Percentiles rank a stretch among this genome's conserved stretches.
Evolutionary conservation across 1,284 basidiomycete genomes (phyloP).

Genomic region (Phylloboletellus chloephorus): DNA sequence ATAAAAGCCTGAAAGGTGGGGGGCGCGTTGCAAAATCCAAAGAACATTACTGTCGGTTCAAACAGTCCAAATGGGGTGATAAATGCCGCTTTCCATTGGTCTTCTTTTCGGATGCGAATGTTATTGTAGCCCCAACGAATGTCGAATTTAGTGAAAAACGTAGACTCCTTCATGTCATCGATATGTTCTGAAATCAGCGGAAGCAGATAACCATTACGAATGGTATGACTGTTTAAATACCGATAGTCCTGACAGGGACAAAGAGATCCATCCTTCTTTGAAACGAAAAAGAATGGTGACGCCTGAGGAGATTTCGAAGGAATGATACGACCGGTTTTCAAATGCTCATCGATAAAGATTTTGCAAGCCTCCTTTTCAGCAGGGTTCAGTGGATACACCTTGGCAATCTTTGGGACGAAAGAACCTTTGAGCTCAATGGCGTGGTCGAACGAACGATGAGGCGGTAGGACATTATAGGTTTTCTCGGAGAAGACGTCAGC

Average conservation of each 20-base stretch:
- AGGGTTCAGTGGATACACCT: background rate
- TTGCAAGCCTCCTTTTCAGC: background rate
- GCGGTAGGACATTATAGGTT: no score
- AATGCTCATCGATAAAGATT: background rate
- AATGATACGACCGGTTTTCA: no score
- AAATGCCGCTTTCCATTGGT: no score
- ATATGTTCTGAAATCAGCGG: background rate
- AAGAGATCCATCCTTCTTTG: no score
- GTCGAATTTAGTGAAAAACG: conserved; percentile 26
- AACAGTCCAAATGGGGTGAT: no score
- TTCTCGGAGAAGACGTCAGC: no score
- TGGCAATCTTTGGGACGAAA: background rate
- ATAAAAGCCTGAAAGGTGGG: no score
- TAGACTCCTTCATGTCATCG: no score
- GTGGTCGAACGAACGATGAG: background rate
- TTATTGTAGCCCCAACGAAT: conserved; percentile 23
- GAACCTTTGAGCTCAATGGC: background rate
- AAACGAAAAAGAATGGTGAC: no score
- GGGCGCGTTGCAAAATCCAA: no score
- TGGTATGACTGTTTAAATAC: background rate
- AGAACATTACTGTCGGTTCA: no score
- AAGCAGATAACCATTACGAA: background rate
- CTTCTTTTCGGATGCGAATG: background rate
- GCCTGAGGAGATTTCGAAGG: background rate
- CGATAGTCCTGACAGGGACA: no score